Percentiles rank a stretch among this genome's conserved stretches.
phyloP scores from a whole-genome alignment of 2,329 filamentous ascomycete species.

The Aureobasidium mangrovei region DNA sequence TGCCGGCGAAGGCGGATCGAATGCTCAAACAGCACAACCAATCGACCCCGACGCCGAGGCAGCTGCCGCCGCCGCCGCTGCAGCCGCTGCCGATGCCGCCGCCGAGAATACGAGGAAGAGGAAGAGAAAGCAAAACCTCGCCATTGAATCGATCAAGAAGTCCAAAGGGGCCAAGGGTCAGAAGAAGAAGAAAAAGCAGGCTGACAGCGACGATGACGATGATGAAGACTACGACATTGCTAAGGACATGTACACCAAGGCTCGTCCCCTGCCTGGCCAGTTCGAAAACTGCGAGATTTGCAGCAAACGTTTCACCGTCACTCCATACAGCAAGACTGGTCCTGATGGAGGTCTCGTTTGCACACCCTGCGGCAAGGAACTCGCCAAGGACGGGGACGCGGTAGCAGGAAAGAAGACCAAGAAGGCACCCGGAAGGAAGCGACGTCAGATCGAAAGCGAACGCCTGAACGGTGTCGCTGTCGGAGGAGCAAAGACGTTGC shows the following conservation, averaged over 20 bases:
- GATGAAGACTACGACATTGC: conserved; percentile 41
- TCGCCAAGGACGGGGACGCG: conserved; percentile 50
- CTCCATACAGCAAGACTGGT: conserved; percentile 73
- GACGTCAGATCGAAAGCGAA: conserved; percentile 73
- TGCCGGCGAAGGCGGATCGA: conserved; percentile 29
- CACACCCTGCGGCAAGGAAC: conserved; percentile 66
- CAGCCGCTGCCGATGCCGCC: conserved; percentile 25
- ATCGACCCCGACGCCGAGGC: conserved; percentile 23
- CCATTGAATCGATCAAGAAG: conserved; percentile 30
- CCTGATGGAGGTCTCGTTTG: conserved; percentile 83
- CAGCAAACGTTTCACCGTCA: conserved; percentile 84
- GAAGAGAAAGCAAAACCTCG: conserved; percentile 43
- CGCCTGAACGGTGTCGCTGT: conserved; percentile 66
- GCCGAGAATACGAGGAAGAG: conserved; percentile 44
- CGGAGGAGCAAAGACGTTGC: conserved; percentile 59
- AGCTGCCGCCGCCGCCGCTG: conserved; percentile 34
- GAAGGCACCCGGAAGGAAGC: conserved; percentile 51
- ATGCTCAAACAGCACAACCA: conserved; percentile 24
- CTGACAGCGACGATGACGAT: conserved; percentile 36
- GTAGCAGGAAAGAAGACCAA: conserved; percentile 52
- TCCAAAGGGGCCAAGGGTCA: conserved; percentile 42
- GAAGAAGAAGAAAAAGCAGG: conserved; percentile 36
- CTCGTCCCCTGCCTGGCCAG: conserved; percentile 65
- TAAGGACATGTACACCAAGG: conserved; percentile 47
- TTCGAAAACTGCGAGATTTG: conserved; percentile 82